Percentiles rank a stretch among this genome's conserved stretches.
Evolutionary conservation across 202 grass and related monocot genomes (phyloP).

Genomic region (Saccharum hybrid): DNA sequence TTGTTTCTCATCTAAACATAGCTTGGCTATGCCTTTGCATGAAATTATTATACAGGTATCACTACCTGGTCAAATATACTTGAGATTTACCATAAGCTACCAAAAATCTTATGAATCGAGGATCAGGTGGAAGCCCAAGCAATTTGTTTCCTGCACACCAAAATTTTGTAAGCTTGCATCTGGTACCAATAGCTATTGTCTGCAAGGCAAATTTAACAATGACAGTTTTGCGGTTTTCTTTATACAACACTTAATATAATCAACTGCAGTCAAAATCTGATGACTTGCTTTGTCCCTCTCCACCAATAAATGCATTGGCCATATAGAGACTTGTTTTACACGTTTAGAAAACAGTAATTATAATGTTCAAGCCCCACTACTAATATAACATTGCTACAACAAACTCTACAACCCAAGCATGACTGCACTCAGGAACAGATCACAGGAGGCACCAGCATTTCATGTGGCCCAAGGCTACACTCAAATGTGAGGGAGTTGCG

Average conservation of each 20-base stretch:
- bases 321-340: neutral
- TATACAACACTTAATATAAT: neutral
- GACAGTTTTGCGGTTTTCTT: no score
- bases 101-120: neutral
- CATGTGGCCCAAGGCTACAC: neutral
- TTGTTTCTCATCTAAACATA: no score
- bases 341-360: neutral
- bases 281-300: neutral
- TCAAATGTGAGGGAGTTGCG: neutral
- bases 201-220: no score
- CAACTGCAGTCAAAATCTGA: slow-evolving; percentile 9
- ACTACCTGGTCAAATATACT: no score
- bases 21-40: no score
- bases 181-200: no score
- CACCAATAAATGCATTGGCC: neutral
- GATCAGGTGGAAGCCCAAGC: no score
- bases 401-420: neutral
- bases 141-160: no score
- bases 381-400: neutral
- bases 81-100: no score
- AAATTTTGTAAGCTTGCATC: no score
- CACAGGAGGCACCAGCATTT: neutral
- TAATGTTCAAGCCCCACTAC: neutral
- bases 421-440: neutral
- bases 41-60: no score